Evolutionary conservation across 495 filamentous ascomycete species (phyloP).

Genomic region (Podospora anserina): DNA sequence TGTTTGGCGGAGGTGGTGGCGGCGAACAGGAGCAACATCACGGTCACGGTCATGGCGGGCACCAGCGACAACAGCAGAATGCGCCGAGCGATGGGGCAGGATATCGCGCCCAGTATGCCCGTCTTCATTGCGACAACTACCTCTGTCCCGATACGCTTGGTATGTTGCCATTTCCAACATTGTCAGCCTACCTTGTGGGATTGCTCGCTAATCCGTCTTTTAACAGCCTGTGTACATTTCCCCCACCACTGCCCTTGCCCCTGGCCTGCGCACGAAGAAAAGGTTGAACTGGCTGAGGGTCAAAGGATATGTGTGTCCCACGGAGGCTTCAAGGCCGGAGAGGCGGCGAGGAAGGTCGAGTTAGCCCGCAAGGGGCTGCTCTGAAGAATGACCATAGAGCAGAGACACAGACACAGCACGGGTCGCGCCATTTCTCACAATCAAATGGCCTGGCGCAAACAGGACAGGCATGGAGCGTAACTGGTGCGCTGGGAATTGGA

Average conservation of each 20-base stretch:
- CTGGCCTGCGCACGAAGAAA: constrained; percentile 77
- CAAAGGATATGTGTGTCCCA: constrained; percentile 76
- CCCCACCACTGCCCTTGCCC: constrained; percentile 92
- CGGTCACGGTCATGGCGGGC: constrained; percentile 13
- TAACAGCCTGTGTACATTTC: constrained; percentile 76
- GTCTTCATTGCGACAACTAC: constrained; percentile 76
- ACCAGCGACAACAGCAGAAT: constrained; percentile 67
- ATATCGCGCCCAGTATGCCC: constrained; percentile 70
- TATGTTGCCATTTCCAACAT: constrained; percentile 19
- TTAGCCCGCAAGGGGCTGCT: constrained; percentile 79
- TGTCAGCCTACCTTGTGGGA: neutral
- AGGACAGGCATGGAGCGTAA: neutral
- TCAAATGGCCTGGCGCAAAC: neutral
- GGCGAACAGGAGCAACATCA: constrained; percentile 31
- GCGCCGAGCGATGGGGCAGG: constrained; percentile 70
- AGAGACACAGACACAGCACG: neutral
- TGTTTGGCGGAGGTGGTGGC: constrained; percentile 51
- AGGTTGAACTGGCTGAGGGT: constrained; percentile 81
- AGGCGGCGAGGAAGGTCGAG: constrained; percentile 74
- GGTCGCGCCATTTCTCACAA: neutral
- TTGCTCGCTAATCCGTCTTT: neutral
- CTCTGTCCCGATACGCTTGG: constrained; percentile 84
- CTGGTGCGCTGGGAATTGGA: neutral
- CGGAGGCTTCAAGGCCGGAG: constrained; percentile 73
- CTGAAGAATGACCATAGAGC: constrained; percentile 29